Base-by-base conservation (phyloP, 495 filamentous ascomycete species). In the Schizothecium vesticola region DNA sequence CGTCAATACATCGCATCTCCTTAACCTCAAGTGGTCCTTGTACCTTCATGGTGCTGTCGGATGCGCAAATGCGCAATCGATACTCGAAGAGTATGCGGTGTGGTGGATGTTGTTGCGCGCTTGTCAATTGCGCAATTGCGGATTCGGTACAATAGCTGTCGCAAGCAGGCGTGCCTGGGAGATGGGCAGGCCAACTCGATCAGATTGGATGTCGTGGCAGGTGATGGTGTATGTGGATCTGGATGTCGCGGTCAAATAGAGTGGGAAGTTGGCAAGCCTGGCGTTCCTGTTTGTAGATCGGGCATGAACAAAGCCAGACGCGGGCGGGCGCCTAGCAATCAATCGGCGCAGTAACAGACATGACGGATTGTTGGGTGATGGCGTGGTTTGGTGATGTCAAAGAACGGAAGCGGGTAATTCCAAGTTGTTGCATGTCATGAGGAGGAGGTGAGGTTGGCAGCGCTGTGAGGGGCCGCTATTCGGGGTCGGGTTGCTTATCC, bases 1-100 rank as follows among this genome's bases (percentile, higher is more conserved):
- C 3, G 16, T 25, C 16, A 23, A 31, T 24, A 23, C 6, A 24
- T 58, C 19, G 36, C 21, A 21, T 23, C 26, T 12, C 51, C 43
- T 65, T 2, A 8, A 6, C 61, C 59, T 70, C 43, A 8, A 8
- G n/a, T 51, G 2, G 31, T 33, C 9, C 16, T n/a, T 51, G 33
- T 71, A 78, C 79, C 77, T 81, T 81, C 79, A 81, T 81, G 66
- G 76, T 80, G 72, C n/a, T 65, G 58, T 22, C 65, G 64, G 43
- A 36, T n/a, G 67, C 64, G 61, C 36, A 57, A 57, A 28, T 22
- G 63, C 33, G 71, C 64, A 31, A 56, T 25, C 6, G 43, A n/a
- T 33, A 9, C 21, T 31, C 25, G 60, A 33, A 29, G 23, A 51
- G 26, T 21, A 51, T 19, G 61, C 7, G 36, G 61, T 55, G 43